Conservation (phyloP, 257 asterid genomes). For the Euphrasia confusa region DNA sequence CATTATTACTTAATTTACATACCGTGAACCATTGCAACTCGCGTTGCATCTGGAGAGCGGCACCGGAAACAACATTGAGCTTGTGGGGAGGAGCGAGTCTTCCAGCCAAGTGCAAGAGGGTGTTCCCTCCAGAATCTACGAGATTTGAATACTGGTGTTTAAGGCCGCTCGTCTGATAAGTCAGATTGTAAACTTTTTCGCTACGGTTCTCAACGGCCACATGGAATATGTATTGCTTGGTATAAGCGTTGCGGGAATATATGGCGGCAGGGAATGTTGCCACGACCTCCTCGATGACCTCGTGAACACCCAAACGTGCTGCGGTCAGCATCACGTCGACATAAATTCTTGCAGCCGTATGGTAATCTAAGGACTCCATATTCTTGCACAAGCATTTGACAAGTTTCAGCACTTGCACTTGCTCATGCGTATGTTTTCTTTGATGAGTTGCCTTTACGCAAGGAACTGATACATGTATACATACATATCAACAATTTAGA, state of each 20-base stretch:
- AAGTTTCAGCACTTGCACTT: background rate
- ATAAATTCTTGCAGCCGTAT: background rate
- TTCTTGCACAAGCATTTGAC: slow-evolving; percentile 9
- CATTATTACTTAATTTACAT: background rate
- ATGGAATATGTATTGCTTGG: slow-evolving; percentile 14
- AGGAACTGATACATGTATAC: background rate
- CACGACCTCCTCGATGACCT: no score
- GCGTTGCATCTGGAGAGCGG: no score
- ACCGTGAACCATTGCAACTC: background rate
- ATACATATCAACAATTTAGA: no score
- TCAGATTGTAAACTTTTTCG: no score
- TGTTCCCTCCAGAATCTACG: no score
- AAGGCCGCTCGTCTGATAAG: no score
- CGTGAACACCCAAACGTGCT: slow-evolving; percentile 13
- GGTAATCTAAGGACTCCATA: background rate
- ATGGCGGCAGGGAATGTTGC: no score
- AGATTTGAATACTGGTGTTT: no score
- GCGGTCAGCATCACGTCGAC: slow-evolving; percentile 9
- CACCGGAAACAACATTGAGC: no score
- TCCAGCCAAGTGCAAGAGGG: no score
- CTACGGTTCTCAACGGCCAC: background rate
- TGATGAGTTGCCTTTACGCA: background rate
- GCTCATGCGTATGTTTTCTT: background rate
- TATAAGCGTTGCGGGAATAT: background rate
- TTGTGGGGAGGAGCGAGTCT: no score